Evolutionary conservation across 129 eudicot species (phyloP), one percentile per base, ranked within the genome.

Genomic region (Escallonia rubra): DNA sequence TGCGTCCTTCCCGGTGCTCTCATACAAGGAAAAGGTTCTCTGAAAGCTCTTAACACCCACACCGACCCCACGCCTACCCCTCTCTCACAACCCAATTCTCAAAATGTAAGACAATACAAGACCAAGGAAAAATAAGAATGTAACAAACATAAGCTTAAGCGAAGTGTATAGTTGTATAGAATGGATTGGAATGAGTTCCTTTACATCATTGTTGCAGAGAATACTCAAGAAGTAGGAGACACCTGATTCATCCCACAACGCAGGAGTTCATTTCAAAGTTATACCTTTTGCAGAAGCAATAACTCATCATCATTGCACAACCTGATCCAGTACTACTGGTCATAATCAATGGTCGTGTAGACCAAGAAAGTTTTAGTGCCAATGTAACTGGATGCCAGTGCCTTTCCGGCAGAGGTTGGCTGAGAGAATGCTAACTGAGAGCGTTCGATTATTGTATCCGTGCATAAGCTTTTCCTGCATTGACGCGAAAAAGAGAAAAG

Each of bases 321-420:
- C 39, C 11, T 48, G 6, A 53, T 43, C 45, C 16, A 59, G 1
- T 23, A 66, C 58, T 78, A 71, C 72, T 74, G 9, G n/a, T 65
- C 13, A 34, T 62, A 79, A 61, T 68, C 76, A 57, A 74, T 51
- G 53, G 78, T 76, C 71, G 79, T 86, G 84, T 92, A 92, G 16
- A 86, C 83, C 82, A 92, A 77, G 73, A 86, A 84, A 41, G 96
- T 86, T 15, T n/a, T 7, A 3, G 82, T 79, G 62, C 79, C 74
- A 3, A 81, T 76, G 56, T 86, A 92, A 64, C 73, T 76, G 74
- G 86, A 75, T 15, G 95, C 89, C 83, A 88, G 71, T 34, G 90
- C 88, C 83, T 74, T 88, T 59, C 96, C 97, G 1, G 65, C 86
- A 54, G 88, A 74, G 51, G 97, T 83, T 59, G 96, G 97, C 46